Evolutionary conservation across 768 basidiomycete genomes (phyloP), one percentile per base, ranked within the genome.

Genomic region (Porphyrellus cyaneotinctus): DNA sequence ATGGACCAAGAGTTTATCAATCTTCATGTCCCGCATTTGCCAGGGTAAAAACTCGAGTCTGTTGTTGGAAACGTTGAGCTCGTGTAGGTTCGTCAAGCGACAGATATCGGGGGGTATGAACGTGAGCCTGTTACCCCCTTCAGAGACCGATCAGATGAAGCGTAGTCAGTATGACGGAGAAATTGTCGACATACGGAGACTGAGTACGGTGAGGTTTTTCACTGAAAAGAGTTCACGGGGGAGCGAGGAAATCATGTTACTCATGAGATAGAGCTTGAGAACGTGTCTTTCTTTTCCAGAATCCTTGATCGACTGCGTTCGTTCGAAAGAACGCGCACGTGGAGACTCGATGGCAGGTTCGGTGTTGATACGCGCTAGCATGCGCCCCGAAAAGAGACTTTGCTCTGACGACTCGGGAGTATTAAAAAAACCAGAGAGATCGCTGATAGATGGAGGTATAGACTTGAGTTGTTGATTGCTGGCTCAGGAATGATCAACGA

Each of bases 1-100:
- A 35, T 78, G 64, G 3, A 88, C 61, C 18, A 62, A 57, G 6
- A 88, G 69, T 10, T 63, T 71, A 18, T 62, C 62, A 2, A 88
- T 70, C n/a, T 64, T 72, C 78, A 87, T 81, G 28, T 69, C 62
- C n/a, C 76, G 65, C 63, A 89, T 76, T 62, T 89, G 86, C 8
- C 82, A 76, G 14, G 88, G 88, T 0, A 90, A 66, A 64, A 78
- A 85, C 49, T 64, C 59, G 2, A 89, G 67, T 30, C 69, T 65
- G 64, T 90, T 90, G 48, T 75, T 73, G 0, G 83, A 74, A 4
- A 90, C 59, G 53, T 87, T 85, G 8, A 90, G 73, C 39, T 83
- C 78, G 44, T 72, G 72, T 3, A 90, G 75, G 44, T 78, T 77
- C 10, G 62, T 70, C 17, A 89, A 72, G 7, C 70, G 70, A 18